Evolutionary conservation across 176 grass and related monocot species (phyloP).

Genomic region (Cocos nucifera): DNA sequence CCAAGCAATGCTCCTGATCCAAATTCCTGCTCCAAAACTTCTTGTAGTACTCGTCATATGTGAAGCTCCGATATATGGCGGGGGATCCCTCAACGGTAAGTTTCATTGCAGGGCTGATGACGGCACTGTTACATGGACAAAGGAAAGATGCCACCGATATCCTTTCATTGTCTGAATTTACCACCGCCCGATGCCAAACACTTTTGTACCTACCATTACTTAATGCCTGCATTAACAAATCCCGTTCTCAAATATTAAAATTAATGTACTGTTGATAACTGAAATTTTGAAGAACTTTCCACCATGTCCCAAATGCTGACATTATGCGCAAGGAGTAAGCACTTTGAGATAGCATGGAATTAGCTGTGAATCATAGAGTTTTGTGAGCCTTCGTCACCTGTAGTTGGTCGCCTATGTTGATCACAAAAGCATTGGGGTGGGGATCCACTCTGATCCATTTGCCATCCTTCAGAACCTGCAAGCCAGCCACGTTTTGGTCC

Average conservation of each 20-base stretch:
- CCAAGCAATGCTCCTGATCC: constrained; percentile 70
- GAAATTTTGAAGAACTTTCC: too few species aligned
- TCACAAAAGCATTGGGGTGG: constrained; percentile 39
- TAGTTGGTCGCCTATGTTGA: constrained; percentile 82
- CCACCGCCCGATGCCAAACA: constrained; percentile 73
- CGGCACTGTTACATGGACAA: constrained; percentile 52
- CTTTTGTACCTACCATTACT: constrained; percentile 77
- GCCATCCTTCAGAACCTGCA: constrained; percentile 47
- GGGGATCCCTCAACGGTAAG: constrained; percentile 37
- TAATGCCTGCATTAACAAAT: constrained; percentile 31
- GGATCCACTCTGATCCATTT: constrained; percentile 72
- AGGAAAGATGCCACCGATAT: constrained; percentile 80
- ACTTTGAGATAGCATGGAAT: too few species aligned
- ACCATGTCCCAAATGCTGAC: too few species aligned
- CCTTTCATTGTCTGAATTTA: constrained; percentile 51
- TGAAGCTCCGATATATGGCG: constrained; percentile 57
- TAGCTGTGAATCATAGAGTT: too few species aligned
- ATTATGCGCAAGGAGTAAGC: too few species aligned
- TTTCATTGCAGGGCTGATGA: constrained; percentile 50
- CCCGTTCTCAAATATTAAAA: too few species aligned
- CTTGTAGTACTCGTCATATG: constrained; percentile 77
- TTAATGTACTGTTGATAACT: too few species aligned
- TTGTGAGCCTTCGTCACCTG: constrained; percentile 33
- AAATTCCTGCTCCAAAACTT: constrained; percentile 84
- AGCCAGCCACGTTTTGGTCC: constrained; percentile 62